A percentile compares a stretch with the other conserved stretches of the same genome.
Evolutionary conservation across 176 grass and related monocot species (phyloP).

Genomic region (Tillandsia fasciculata): DNA sequence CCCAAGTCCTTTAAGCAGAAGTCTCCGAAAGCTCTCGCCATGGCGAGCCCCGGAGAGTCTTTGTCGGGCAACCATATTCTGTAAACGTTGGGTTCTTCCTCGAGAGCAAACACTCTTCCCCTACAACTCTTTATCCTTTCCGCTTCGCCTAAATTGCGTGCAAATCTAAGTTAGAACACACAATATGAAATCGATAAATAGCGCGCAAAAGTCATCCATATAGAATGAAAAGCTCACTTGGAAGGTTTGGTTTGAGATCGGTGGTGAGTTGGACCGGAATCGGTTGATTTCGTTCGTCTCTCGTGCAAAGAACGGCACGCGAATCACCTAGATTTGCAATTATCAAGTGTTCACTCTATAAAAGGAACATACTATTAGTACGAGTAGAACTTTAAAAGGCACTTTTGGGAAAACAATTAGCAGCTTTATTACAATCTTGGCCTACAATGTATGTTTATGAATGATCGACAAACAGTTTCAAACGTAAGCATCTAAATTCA

Average conservation of each 20-base stretch:
- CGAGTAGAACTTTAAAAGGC: too few relatives aligned
- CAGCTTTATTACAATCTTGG: too few relatives aligned
- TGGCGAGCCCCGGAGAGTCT: constrained; percentile 77
- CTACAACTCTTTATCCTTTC: constrained; percentile 60
- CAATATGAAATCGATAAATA: neutral
- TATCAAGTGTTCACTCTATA: constrained; percentile 61
- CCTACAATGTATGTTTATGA: too few relatives aligned
- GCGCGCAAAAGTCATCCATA: neutral
- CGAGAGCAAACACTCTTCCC: constrained; percentile 65
- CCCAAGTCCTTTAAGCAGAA: constrained; percentile 82
- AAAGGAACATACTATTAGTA: neutral
- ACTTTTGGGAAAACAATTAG: too few relatives aligned
- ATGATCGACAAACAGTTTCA: too few relatives aligned
- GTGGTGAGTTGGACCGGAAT: constrained; percentile 60
- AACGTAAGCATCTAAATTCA: too few relatives aligned
- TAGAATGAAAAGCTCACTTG: constrained; percentile 31
- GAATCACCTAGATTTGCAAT: constrained; percentile 84
- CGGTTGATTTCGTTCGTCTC: constrained; percentile 33
- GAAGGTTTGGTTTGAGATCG: constrained; percentile 74
- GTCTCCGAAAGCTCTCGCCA: constrained; percentile 86
- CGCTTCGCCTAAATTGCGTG: constrained; percentile 33
- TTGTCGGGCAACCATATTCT: constrained; percentile 75
- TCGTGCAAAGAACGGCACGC: constrained; percentile 48
- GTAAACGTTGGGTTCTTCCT: constrained; percentile 65
- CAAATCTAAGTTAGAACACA: neutral